Evolutionary conservation across 805 yeast genomes (phyloP).

Genomic region (Brettanomyces naardenensis): DNA sequence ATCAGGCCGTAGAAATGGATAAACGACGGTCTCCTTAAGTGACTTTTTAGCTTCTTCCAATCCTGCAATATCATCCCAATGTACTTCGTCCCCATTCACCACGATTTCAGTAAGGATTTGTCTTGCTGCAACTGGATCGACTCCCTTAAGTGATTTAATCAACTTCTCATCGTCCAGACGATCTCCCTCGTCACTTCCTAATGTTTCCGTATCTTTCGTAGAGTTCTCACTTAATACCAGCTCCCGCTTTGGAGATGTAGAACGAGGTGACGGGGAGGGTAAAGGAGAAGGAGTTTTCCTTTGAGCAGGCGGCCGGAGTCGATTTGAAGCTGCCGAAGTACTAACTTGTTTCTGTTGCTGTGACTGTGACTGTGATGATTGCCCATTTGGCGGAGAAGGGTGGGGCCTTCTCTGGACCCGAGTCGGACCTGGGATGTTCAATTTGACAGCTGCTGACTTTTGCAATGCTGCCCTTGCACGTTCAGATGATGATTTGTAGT

Average conservation of each 20-base stretch:
- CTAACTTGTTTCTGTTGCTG: background rate
- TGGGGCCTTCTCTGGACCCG: background rate
- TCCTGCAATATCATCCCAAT: constrained; percentile 95
- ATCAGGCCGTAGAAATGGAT: constrained; percentile 92
- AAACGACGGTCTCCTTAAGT: constrained; percentile 89
- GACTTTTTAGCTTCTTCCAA: constrained; percentile 82
- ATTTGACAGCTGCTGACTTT: constrained; percentile 26
- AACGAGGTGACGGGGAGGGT: too few relatives aligned
- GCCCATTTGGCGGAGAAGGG: too few relatives aligned
- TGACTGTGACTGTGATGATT: too few relatives aligned
- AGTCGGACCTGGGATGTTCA: constrained; percentile 9
- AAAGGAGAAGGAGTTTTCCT: too few relatives aligned
- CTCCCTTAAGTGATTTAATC: constrained; percentile 50
- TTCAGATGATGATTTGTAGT: constrained; percentile 19
- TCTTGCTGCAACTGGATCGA: constrained; percentile 70
- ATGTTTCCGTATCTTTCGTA: constrained; percentile 23
- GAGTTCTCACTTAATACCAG: constrained; percentile 3
- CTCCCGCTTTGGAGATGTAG: background rate
- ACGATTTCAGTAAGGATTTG: constrained; percentile 86
- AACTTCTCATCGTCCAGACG: constrained; percentile 19
- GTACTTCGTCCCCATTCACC: constrained; percentile 82
- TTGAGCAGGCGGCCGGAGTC: background rate
- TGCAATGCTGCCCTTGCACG: constrained; percentile 25
- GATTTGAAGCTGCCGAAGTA: constrained; percentile 4
- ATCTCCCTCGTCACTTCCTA: constrained; percentile 3